phyloP scores from a whole-genome alignment of 2,329 filamentous ascomycete species.

The Xenoacremonium recifei region DNA sequence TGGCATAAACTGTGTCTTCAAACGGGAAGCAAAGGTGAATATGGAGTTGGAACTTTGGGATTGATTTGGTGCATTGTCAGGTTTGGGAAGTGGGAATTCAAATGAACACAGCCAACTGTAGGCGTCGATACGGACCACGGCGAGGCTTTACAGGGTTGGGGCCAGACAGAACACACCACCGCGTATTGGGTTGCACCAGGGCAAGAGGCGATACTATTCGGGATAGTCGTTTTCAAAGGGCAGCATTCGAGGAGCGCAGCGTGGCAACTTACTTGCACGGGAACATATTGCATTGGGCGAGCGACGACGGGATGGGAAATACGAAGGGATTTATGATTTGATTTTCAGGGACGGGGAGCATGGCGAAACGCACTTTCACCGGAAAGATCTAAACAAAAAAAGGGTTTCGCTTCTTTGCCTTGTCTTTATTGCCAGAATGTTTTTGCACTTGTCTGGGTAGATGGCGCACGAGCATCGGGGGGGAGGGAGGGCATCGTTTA shows the following conservation, averaged over 20 bases:
- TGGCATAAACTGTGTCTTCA: conserved; percentile 20
- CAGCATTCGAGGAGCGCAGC: neutral
- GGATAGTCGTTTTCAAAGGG: conserved; percentile 3
- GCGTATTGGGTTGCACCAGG: conserved; percentile 11
- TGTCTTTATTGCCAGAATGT: conserved; percentile 14
- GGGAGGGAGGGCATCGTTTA: conserved; percentile 11
- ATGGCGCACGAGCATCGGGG: conserved; percentile 16
- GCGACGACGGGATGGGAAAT: conserved; percentile 14
- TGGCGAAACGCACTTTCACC: conserved; percentile 15
- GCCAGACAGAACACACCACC: conserved; percentile 4
- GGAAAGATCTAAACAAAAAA: conserved; percentile 14
- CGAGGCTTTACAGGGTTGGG: neutral
- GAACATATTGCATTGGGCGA: conserved; percentile 4
- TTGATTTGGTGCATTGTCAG: conserved; percentile 6
- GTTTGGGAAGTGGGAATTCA: conserved; percentile 4
- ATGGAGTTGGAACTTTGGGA: conserved; percentile 14
- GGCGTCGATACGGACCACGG: neutral
- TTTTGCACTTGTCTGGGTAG: conserved; percentile 15
- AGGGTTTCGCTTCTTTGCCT: conserved; percentile 17
- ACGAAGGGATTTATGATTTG: conserved; percentile 12
- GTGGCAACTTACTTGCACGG: too few species aligned
- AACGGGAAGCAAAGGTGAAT: conserved; percentile 9
- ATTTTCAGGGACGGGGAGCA: neutral
- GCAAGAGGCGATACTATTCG: conserved; percentile 7
- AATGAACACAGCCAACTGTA: conserved; percentile 1